phyloP scores from a whole-genome alignment of 2,329 filamentous ascomycete genomes.

The Triangularia verruculosa region DNA sequence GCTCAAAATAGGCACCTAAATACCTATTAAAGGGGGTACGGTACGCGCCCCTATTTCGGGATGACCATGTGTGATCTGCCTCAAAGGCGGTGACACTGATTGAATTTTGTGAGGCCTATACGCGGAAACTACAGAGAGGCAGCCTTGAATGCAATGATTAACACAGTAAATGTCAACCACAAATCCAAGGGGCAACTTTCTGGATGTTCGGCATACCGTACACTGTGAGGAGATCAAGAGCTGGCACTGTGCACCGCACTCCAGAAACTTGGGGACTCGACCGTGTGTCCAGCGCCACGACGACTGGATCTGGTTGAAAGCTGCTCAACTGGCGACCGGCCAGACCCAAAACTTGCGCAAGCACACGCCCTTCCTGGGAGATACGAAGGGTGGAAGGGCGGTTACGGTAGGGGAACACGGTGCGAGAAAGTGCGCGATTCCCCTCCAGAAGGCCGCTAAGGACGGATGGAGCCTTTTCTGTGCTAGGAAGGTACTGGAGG shows the following conservation, averaged over 20 bases:
- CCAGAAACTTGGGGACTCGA: not conserved
- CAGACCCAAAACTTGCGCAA: not conserved
- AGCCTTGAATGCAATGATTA: not conserved
- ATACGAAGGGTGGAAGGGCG: too few species aligned
- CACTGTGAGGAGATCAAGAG: not conserved
- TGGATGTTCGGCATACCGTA: not conserved
- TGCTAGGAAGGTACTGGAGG: slow-evolving; percentile 1
- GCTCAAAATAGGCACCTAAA: not conserved
- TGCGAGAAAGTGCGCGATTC: slow-evolving; percentile 1
- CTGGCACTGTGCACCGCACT: not conserved
- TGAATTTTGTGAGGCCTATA: not conserved
- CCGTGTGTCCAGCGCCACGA: not conserved
- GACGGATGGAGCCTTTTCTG: not conserved
- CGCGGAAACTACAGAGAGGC: not conserved
- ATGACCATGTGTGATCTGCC: not conserved
- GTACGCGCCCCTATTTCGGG: not conserved
- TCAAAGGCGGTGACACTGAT: not conserved
- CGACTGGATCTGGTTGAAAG: not conserved
- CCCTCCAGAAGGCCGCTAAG: not conserved
- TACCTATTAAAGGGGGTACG: not conserved
- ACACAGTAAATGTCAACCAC: not conserved
- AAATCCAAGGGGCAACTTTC: not conserved
- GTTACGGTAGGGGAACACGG: not conserved
- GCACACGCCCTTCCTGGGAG: not conserved
- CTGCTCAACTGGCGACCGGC: not conserved